Evolutionary conservation across 1,284 basidiomycete species (phyloP), one percentile per base, ranked within the genome.

Genomic region (Peniophora sp.): DNA sequence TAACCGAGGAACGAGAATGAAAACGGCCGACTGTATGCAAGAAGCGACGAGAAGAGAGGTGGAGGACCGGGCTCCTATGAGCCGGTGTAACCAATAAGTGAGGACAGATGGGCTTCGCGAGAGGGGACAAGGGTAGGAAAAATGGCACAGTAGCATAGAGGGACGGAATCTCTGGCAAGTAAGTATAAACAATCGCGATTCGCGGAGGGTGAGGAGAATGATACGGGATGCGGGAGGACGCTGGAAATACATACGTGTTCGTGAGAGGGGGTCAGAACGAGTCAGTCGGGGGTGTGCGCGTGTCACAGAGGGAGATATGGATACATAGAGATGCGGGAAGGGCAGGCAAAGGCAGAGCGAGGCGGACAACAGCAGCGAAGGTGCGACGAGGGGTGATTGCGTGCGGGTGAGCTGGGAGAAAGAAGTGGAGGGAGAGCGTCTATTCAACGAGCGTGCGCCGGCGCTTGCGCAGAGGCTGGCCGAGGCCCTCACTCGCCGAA

Each of bases 381-480:
- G 50, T 48, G 38, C 24, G 35, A 50, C 47, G 41, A 38, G 43
- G 27, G 27, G 23, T 20, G 44, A 16, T n/a, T n/a, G n/a, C n/a
- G 27, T 12, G 12, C 47, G 38, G 32, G 47, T 25, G 45, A 23
- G 43, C 25, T 16, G 39, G 50, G 45, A 39, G 36, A 47, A 52
- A 53, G 46, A 49, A 52, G 24, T 14, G 48, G 48, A 34, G 39
- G 36, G 48, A 14, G 23, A 24, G 39, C 32, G 27, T 49, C 48
- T 35, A 43, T 14, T 41, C 35, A 61, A 61, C 57, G 77, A 77
- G 60, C 85, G 76, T 57, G 70, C 76, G 23, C 81, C 85, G 45
- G 67, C 78, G 46, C 75, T 77, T 49, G 69, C 74, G 14, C 61
- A 45, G 23, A 23, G 44, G 39, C 16, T n/a, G 44, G 44, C 44